phyloP scores from a whole-genome alignment of 2,329 filamentous ascomycete species.

The Hortaea werneckii region DNA sequence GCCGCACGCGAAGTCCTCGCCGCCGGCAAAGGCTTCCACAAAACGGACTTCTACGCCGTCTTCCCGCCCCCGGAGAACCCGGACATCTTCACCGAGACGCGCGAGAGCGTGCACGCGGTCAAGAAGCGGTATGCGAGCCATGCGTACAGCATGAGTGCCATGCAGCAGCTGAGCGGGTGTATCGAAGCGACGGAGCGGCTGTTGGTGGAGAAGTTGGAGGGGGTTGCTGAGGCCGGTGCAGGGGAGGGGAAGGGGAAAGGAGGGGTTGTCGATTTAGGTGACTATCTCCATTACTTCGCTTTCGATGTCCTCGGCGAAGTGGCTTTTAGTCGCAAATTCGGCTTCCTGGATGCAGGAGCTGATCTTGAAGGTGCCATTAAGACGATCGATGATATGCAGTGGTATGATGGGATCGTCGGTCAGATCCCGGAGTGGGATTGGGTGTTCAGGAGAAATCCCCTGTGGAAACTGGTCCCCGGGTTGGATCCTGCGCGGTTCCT shows the following conservation, averaged over 20 bases:
- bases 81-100: constrained; percentile 48
- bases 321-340: constrained; percentile 37
- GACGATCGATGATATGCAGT: constrained; percentile 43
- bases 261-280: constrained; percentile 29
- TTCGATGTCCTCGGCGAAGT: constrained; percentile 30
- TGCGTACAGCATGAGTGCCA: constrained; percentile 44
- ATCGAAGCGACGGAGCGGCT: constrained; percentile 44
- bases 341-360: constrained; percentile 40
- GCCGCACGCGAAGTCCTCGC: constrained; percentile 23
- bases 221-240: too few species aligned
- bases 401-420: constrained; percentile 44
- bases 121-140: constrained; percentile 38
- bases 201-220: constrained; percentile 31
- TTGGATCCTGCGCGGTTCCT: constrained; percentile 37
- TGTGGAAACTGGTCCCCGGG: constrained; percentile 36
- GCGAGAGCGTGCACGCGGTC: constrained; percentile 44
- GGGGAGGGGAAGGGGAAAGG: too few species aligned
- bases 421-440: constrained; percentile 43
- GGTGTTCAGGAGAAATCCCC: constrained; percentile 41
- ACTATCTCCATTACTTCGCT: constrained; percentile 27
- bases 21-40: constrained; percentile 22
- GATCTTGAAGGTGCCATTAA: constrained; percentile 44
- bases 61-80: constrained; percentile 49
- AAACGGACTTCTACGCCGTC: constrained; percentile 30
- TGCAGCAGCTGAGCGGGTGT: constrained; percentile 42